Base-by-base conservation (phyloP, 768 basidiomycete genomes). In the Suillus bovinus region DNA sequence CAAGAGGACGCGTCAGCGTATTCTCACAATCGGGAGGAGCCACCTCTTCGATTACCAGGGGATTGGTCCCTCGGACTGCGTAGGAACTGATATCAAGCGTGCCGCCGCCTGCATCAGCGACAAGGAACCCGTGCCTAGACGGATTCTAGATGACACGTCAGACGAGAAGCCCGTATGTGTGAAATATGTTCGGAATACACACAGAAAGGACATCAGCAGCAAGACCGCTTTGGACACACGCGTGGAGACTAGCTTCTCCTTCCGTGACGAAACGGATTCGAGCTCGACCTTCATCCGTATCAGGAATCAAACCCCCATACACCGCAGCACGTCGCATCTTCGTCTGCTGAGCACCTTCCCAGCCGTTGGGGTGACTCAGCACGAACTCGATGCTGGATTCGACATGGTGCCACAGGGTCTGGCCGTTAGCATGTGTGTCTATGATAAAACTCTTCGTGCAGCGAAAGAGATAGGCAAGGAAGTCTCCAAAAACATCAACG, bases 1-100 rank as follows among this genome's bases (percentile, higher is more conserved):
- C 50, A 7, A 56, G 8, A 9, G 44, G 22, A 56, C 55, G 38
- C 55, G 55, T 56, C 55, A 56, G 24, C 10, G 17, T 5, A 56
- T 56, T 76, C 85, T 63, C 64, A 89, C 90, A 93, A 73, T 93
- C 90, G 13, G 90, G 89, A 29, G 90, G 90, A 3, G 90, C 90
- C 66, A 91, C 86, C 74, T 93, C 90, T 70, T 93, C 90, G 67
- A 93, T 91, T 17, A 88, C 84, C 17, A 92, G 82, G 0, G 90
- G 90, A 29, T 80, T 73, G 4, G 87, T 86, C 56, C 81, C 86
- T 8, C 86, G 85, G 58, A 92, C 88, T 2, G 86, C 89, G 66
- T 93, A 93, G 5, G 90, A 86, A 64, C 88, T 90, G 67, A 93
- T 89, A 71, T 93, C 90, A 53, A 92, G 81, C 0, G 90, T 93